Conservation (phyloP, 148 eudicot genomes). For the Chenopodium formosanum region DNA sequence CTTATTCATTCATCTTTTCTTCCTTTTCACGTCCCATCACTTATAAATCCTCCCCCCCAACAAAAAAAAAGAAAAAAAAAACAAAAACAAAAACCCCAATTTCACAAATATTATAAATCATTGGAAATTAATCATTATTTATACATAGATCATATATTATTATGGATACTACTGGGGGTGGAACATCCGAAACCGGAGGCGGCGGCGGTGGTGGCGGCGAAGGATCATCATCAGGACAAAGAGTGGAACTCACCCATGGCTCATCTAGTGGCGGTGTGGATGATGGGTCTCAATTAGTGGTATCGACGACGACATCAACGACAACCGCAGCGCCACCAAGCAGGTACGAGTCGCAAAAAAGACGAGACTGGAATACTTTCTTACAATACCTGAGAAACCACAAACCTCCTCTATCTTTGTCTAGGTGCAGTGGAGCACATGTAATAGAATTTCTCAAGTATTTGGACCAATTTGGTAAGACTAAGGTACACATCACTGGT, state of each 20-base stretch:
- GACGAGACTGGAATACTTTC: slow-evolving; percentile 79
- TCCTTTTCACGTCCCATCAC: slow-evolving; percentile 36
- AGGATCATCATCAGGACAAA: slow-evolving; percentile 19
- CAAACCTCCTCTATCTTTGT: slow-evolving; percentile 60
- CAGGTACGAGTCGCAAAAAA: slow-evolving; percentile 68
- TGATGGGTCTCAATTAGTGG: slow-evolving; percentile 6
- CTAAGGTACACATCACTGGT: slow-evolving; percentile 56
- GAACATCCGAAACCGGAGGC: neutral
- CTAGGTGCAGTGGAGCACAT: slow-evolving; percentile 72
- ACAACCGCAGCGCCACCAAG: slow-evolving; percentile 34
- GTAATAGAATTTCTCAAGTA: slow-evolving; percentile 70
- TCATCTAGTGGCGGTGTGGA: neutral
- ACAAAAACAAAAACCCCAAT: neutral
- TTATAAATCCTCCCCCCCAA: neutral
- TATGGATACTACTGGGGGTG: neutral
- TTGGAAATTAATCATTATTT: neutral
- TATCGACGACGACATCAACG: slow-evolving; percentile 4
- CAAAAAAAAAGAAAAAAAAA: neutral
- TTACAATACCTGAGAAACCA: slow-evolving; percentile 64
- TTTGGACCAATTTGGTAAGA: slow-evolving; percentile 72
- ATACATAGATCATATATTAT: neutral
- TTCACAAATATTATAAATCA: neutral
- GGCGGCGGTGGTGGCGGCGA: slow-evolving; percentile 12
- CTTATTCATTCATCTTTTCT: slow-evolving; percentile 28
- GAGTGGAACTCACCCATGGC: neutral